Conservation (phyloP, 2,329 filamentous ascomycete genomes). For the Sclerotinia nivalis region DNA sequence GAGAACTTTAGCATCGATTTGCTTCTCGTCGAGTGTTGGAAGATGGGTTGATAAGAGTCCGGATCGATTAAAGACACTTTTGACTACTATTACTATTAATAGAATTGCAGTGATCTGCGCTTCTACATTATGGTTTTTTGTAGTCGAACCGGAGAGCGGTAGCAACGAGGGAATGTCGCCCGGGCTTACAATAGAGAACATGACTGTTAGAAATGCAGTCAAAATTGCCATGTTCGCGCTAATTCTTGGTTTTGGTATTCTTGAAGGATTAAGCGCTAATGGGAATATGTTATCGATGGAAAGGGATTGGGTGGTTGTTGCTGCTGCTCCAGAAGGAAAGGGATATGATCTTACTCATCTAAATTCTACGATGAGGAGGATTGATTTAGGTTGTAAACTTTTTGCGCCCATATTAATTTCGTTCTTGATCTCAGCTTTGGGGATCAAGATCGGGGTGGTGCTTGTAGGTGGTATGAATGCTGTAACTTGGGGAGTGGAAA, state of each 20-base stretch:
- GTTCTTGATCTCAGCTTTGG: conserved; percentile 47
- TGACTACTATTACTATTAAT: conserved; percentile 47
- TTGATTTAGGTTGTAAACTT: conserved; percentile 59
- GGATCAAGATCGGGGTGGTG: conserved; percentile 48
- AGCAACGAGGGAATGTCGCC: neutral
- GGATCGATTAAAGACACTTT: conserved; percentile 45
- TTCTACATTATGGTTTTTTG: conserved; percentile 46
- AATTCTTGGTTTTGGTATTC: conserved; percentile 45
- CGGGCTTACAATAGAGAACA: neutral
- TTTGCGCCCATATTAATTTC: conserved; percentile 54
- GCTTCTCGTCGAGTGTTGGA: conserved; percentile 47
- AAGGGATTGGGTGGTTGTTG: conserved; percentile 48
- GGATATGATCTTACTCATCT: conserved; percentile 47
- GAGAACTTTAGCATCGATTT: conserved; percentile 44
- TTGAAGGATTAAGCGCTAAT: conserved; percentile 47
- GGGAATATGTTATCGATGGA: conserved; percentile 51
- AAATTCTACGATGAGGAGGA: conserved; percentile 57
- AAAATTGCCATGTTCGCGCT: conserved; percentile 42
- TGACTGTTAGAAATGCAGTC: conserved; percentile 23
- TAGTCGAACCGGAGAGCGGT: conserved; percentile 32
- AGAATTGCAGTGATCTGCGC: conserved; percentile 46
- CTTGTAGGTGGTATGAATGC: conserved; percentile 49
- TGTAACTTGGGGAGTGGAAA: conserved; percentile 45
- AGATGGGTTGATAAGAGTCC: conserved; percentile 46
- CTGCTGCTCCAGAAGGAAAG: conserved; percentile 40